Conservation (phyloP, 768 basidiomycete genomes). For the Amyloporia xantha region DNA sequence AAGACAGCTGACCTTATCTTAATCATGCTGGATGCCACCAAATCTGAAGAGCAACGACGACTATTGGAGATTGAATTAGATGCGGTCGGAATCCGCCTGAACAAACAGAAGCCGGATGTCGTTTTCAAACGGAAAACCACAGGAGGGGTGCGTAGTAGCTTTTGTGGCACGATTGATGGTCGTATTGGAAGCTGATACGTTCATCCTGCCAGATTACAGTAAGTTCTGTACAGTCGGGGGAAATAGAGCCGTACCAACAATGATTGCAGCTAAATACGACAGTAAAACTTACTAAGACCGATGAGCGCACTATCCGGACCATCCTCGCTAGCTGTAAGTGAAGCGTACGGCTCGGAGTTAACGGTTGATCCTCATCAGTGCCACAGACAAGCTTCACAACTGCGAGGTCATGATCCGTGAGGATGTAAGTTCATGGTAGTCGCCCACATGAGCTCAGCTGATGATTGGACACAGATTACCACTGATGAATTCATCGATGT, state of each 20-base stretch:
- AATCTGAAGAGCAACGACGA: constrained; percentile 84
- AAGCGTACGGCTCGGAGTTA: not conserved
- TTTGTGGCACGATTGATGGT: not conserved
- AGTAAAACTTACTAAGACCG: constrained; percentile 89
- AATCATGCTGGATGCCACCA: constrained; percentile 89
- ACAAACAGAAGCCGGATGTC: constrained; percentile 86
- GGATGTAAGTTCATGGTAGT: too few relatives aligned
- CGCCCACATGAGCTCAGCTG: too few relatives aligned
- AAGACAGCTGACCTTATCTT: constrained; percentile 72
- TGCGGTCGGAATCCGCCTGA: constrained; percentile 92
- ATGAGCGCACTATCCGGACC: constrained; percentile 90
- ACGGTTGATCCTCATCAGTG: not conserved
- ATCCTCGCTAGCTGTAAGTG: constrained; percentile 81
- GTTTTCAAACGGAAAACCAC: constrained; percentile 92
- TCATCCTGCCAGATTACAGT: constrained; percentile 72
- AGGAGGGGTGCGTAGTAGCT: constrained; percentile 63
- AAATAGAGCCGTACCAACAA: not conserved
- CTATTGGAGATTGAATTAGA: constrained; percentile 92
- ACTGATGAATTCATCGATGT: constrained; percentile 98
- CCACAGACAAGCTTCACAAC: constrained; percentile 78
- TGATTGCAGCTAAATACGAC: constrained; percentile 68
- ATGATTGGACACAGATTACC: constrained; percentile 70
- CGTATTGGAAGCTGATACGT: too few relatives aligned
- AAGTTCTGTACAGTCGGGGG: constrained; percentile 11
- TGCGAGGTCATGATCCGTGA: constrained; percentile 99